A percentile compares a stretch with the other conserved stretches of the same genome.
These are phyloP conservation scores for Sclerotinia spermophila DNA, from an alignment of 2,329 filamentous ascomycete genomes.

Conservation along the genomic window DNA sequence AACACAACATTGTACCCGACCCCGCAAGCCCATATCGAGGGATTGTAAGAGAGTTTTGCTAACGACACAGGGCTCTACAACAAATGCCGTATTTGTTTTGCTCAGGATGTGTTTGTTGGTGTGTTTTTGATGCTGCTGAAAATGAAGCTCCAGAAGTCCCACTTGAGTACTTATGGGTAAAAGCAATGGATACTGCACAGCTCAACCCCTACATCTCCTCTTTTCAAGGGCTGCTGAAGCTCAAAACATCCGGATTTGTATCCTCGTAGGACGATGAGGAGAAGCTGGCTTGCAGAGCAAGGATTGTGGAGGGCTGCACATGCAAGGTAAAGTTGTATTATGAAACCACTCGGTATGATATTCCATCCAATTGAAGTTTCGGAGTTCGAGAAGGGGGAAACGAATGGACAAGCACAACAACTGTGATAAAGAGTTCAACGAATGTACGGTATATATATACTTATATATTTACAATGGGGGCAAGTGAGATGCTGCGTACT, in stretches of 20 bases:
- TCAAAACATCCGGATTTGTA: background rate
- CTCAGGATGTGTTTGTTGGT: background rate
- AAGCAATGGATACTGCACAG: background rate
- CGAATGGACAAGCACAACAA: background rate
- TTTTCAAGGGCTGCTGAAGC: background rate
- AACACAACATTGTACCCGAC: slow-evolving; percentile 9
- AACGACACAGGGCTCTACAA: background rate
- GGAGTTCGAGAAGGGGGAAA: background rate
- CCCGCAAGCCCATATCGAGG: slow-evolving; percentile 7
- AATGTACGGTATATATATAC: too few species aligned
- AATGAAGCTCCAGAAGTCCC: background rate
- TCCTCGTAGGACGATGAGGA: slow-evolving; percentile 5
- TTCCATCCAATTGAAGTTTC: background rate
- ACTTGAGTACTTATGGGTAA: background rate
- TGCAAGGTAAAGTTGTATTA: slow-evolving; percentile 5
- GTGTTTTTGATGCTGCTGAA: background rate
- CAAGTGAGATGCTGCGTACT: background rate
- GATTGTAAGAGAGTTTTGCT: background rate
- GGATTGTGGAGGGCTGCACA: background rate
- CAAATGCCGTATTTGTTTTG: background rate
- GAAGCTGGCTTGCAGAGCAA: slow-evolving; percentile 12
- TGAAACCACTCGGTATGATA: background rate
- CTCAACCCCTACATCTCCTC: background rate
- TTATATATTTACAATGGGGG: background rate
- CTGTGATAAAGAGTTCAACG: too few species aligned